Conservation (phyloP, 345 rosid species). For the Arabidopsis arenosa region DNA sequence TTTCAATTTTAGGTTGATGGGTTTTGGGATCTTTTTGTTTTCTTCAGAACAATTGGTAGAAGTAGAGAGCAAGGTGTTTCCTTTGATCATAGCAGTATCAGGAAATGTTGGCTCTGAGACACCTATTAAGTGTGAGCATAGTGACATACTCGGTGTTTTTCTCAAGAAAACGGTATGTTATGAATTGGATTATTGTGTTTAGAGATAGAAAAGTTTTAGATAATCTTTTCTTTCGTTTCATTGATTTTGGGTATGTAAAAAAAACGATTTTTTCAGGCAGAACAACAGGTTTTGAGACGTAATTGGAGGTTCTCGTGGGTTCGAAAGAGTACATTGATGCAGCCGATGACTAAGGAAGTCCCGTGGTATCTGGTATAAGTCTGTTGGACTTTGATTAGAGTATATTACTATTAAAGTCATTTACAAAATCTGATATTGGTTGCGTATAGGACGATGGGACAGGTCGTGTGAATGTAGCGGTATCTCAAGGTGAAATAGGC, state of each 20-base stretch:
- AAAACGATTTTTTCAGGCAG: slow-evolving; percentile 56
- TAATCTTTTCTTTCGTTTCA: background rate
- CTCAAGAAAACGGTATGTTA: slow-evolving; percentile 77
- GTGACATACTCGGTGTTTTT: slow-evolving; percentile 63
- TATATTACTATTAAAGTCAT: background rate
- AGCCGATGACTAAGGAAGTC: slow-evolving; percentile 53
- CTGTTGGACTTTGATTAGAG: background rate
- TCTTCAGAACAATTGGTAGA: slow-evolving; percentile 68
- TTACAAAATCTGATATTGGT: background rate
- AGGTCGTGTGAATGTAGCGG: slow-evolving; percentile 63
- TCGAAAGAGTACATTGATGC: slow-evolving; percentile 77
- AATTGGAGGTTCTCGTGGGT: slow-evolving; percentile 93
- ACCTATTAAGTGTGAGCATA: slow-evolving; percentile 71
- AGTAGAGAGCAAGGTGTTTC: slow-evolving; percentile 64
- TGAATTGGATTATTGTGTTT: background rate
- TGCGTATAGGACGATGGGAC: slow-evolving; percentile 75
- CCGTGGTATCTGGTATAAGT: slow-evolving; percentile 10
- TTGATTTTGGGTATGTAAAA: slow-evolving; percentile 1
- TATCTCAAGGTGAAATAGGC: slow-evolving; percentile 76
- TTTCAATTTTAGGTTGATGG: background rate
- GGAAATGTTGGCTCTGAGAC: slow-evolving; percentile 88
- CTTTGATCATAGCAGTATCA: slow-evolving; percentile 70
- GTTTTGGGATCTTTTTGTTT: slow-evolving; percentile 8
- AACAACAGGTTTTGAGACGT: slow-evolving; percentile 76
- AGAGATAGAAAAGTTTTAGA: background rate